Evolutionary conservation across 2,329 filamentous ascomycete species (phyloP).

Genomic region (Orbilia brochopaga): DNA sequence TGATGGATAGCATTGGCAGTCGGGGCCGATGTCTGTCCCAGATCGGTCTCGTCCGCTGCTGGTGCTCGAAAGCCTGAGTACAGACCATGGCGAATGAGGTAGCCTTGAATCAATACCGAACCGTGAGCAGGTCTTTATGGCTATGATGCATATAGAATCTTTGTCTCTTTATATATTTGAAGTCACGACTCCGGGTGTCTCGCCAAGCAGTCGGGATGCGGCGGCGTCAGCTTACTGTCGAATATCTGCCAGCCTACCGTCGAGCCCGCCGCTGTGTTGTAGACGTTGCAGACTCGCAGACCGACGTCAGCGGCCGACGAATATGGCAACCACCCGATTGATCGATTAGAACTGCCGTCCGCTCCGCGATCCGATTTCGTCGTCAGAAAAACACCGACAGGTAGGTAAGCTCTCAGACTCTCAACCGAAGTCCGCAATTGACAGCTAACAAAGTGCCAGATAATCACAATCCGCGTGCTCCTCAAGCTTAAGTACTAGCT

Average conservation of each 20-base stretch:
- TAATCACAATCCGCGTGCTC: background rate
- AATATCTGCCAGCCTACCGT: too few relatives aligned
- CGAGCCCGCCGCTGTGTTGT: background rate
- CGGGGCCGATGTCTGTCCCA: constrained; percentile 21
- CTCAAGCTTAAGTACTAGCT: background rate
- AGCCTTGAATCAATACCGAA: too few relatives aligned
- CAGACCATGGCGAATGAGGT: constrained; percentile 13
- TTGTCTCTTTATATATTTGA: too few relatives aligned
- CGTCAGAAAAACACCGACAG: too few relatives aligned
- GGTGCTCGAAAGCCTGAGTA: constrained; percentile 38
- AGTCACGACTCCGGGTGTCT: too few relatives aligned
- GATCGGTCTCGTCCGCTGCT: constrained; percentile 25
- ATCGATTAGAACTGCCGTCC: background rate
- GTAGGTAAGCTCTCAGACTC: background rate
- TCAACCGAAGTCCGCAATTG: background rate
- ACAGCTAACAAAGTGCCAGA: too few relatives aligned
- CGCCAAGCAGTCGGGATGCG: too few relatives aligned
- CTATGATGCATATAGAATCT: too few relatives aligned
- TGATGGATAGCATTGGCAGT: constrained; percentile 21
- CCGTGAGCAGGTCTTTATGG: too few relatives aligned
- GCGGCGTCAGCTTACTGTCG: too few relatives aligned
- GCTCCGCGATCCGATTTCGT: too few relatives aligned
- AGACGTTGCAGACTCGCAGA: constrained; percentile 2
- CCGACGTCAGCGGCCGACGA: constrained; percentile 4
- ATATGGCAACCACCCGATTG: background rate